These are phyloP conservation scores for Pulchroboletus neoregius DNA, from an alignment of 1,284 basidiomycete species.

Conservation along the genomic window DNA sequence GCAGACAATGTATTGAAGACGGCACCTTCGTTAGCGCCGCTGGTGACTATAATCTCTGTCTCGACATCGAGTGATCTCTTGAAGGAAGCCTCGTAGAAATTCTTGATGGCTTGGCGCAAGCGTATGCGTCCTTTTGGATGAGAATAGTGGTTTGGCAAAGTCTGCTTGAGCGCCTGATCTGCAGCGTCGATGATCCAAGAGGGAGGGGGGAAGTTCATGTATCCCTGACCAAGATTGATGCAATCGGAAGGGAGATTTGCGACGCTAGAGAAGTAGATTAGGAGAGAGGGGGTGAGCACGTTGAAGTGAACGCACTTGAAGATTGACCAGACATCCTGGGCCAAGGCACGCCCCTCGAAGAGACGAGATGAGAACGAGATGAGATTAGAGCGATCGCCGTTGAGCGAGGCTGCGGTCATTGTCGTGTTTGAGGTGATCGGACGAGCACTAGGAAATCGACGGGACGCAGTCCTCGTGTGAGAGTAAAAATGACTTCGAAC, in stretches of 20 bases:
- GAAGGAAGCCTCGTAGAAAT: slow-evolving; percentile 72
- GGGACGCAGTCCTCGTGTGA: neutral
- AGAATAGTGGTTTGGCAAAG: slow-evolving; percentile 84
- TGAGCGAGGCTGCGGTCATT: neutral
- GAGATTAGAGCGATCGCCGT: slow-evolving; percentile 43
- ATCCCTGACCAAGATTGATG: slow-evolving; percentile 91
- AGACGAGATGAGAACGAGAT: slow-evolving; percentile 67
- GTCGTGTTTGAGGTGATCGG: neutral
- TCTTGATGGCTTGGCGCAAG: slow-evolving; percentile 80
- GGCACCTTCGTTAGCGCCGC: slow-evolving; percentile 92
- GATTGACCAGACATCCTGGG: slow-evolving; percentile 88
- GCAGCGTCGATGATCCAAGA: slow-evolving; percentile 80
- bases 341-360: slow-evolving; percentile 68
- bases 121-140: slow-evolving; percentile 86
- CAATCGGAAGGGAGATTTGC: slow-evolving; percentile 82
- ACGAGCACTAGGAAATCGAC: neutral
- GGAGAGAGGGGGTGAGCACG: neutral
- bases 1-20: neutral
- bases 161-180: slow-evolving; percentile 61
- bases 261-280: slow-evolving; percentile 48
- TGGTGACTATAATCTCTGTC: slow-evolving; percentile 88
- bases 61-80: slow-evolving; percentile 77
- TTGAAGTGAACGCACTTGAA: slow-evolving; percentile 66
- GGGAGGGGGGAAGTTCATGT: slow-evolving; percentile 91
- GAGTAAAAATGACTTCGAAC: neutral